Percentiles rank a stretch among this genome's conserved stretches.
Conservation (phyloP, 2,329 filamentous ascomycete genomes). For the Ambrosiella xylebori region DNA sequence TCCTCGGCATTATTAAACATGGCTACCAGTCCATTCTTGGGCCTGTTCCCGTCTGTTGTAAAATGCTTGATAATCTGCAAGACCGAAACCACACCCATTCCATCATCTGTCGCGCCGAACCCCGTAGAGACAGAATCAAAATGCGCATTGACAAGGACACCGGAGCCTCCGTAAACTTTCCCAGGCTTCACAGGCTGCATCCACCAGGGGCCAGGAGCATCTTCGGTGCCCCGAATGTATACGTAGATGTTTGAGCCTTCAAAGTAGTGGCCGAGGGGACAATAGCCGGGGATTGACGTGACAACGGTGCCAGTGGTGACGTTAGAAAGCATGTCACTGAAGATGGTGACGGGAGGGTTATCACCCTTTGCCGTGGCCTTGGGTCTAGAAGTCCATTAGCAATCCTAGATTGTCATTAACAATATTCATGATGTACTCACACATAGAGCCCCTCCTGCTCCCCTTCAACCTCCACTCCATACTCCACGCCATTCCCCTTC, state of each 20-base stretch:
- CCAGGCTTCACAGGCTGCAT: constrained; percentile 24
- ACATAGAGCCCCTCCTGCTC: constrained; percentile 13
- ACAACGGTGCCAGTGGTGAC: constrained; percentile 36
- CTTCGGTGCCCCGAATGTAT: constrained; percentile 70
- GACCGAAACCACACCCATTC: constrained; percentile 71
- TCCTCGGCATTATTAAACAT: constrained; percentile 94
- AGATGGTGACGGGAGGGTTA: constrained; percentile 41
- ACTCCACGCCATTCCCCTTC: constrained; percentile 37
- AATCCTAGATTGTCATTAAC: not conserved
- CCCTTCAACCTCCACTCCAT: constrained; percentile 23
- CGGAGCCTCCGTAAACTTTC: constrained; percentile 42
- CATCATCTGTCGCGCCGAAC: constrained; percentile 86
- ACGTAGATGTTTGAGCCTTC: constrained; percentile 86
- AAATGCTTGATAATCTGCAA: constrained; percentile 81
- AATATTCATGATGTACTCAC: not conserved
- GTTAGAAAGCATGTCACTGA: constrained; percentile 67
- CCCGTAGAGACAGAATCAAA: constrained; percentile 88
- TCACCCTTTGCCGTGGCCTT: constrained; percentile 2
- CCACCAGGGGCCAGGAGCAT: constrained; percentile 62
- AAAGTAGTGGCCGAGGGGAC: constrained; percentile 51
- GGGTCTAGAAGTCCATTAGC: not conserved
- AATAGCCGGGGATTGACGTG: constrained; percentile 16
- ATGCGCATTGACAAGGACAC: constrained; percentile 85
- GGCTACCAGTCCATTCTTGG: constrained; percentile 63
- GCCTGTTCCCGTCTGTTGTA: constrained; percentile 51